Evolutionary conservation across 1,284 basidiomycete species (phyloP).

Genomic region (Exobasidium cylindrosporum): DNA sequence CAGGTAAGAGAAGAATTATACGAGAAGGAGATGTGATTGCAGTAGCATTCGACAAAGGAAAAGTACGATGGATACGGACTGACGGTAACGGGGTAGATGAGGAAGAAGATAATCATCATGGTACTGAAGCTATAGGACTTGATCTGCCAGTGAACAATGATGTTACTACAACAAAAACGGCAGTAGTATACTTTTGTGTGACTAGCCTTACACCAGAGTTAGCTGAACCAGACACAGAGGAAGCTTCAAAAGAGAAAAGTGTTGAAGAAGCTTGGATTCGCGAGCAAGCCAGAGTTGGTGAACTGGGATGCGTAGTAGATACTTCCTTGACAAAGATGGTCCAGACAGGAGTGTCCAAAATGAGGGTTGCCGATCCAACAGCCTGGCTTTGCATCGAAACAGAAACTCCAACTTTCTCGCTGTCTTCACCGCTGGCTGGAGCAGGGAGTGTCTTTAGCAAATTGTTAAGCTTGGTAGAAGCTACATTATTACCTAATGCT

Average conservation of each 20-base stretch:
- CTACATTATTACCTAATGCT: conserved; percentile 39
- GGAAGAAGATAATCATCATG: conserved; percentile 11
- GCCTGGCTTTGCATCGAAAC: conserved; percentile 62
- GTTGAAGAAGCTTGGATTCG: conserved; percentile 26
- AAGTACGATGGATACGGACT: conserved; percentile 40
- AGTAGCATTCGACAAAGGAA: conserved; percentile 64
- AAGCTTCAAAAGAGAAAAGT: conserved; percentile 10
- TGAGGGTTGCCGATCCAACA: conserved; percentile 65
- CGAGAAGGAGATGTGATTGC: conserved; percentile 78
- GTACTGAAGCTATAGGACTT: neutral
- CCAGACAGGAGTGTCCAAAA: conserved; percentile 74
- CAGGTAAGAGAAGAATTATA: conserved; percentile 64
- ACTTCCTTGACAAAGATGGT: conserved; percentile 69
- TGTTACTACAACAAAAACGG: conserved; percentile 40
- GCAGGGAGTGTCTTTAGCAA: conserved; percentile 28
- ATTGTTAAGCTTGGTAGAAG: conserved; percentile 35
- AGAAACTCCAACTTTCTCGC: conserved; percentile 32
- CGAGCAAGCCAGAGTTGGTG: conserved; percentile 59
- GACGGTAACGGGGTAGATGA: conserved; percentile 8
- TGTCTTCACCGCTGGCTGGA: conserved; percentile 24
- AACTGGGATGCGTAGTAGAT: conserved; percentile 84
- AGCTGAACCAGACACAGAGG: conserved; percentile 50
- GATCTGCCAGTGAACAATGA: conserved; percentile 11
- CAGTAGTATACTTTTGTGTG: conserved; percentile 71
- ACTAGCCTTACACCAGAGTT: conserved; percentile 72